These are phyloP conservation scores for Marvania coccoides DNA, from an alignment of 139 green algal species.

Conservation along the genomic window DNA sequence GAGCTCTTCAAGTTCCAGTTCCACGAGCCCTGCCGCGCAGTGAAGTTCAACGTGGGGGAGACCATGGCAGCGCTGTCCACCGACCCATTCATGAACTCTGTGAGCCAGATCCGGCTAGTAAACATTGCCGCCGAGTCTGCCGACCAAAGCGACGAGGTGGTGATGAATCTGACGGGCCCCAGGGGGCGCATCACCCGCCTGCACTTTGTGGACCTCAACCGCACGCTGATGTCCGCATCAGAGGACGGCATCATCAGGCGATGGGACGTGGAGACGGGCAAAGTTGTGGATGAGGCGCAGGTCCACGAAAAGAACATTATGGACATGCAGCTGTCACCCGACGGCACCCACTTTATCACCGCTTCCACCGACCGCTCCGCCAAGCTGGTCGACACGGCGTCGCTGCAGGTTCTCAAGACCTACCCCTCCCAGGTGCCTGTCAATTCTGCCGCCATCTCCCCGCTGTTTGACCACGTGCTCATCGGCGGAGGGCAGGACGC, in stretches of 20 bases:
- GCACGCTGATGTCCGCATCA: constrained; percentile 67
- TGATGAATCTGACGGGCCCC: constrained; percentile 16
- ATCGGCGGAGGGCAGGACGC: constrained; percentile 86
- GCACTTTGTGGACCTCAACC: constrained; percentile 75
- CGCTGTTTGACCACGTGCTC: constrained; percentile 88
- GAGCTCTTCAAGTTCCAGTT: constrained; percentile 76
- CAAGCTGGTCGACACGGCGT: constrained; percentile 78
- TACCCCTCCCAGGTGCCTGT: constrained; percentile 84
- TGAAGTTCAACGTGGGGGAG: constrained; percentile 71
- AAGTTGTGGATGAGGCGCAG: constrained; percentile 45
- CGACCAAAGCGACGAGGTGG: constrained; percentile 42
- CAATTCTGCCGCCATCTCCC: constrained; percentile 86
- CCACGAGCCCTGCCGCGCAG: constrained; percentile 69
- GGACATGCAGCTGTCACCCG: constrained; percentile 59
- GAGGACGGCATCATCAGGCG: constrained; percentile 80
- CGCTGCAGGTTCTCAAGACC: constrained; percentile 83
- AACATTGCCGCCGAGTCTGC: constrained; percentile 51
- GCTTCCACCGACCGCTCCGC: constrained; percentile 86
- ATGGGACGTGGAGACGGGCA: constrained; percentile 74
- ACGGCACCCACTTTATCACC: constrained; percentile 91
- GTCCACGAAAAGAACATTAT: constrained; percentile 82
- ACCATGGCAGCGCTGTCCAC: constrained; percentile 72
- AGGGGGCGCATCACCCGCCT: constrained; percentile 66
- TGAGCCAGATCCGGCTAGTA: constrained; percentile 44
- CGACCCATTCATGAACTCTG: constrained; percentile 81